Conservation (phyloP, 1,284 basidiomycete genomes). For the Apiotrichum siamense region DNA sequence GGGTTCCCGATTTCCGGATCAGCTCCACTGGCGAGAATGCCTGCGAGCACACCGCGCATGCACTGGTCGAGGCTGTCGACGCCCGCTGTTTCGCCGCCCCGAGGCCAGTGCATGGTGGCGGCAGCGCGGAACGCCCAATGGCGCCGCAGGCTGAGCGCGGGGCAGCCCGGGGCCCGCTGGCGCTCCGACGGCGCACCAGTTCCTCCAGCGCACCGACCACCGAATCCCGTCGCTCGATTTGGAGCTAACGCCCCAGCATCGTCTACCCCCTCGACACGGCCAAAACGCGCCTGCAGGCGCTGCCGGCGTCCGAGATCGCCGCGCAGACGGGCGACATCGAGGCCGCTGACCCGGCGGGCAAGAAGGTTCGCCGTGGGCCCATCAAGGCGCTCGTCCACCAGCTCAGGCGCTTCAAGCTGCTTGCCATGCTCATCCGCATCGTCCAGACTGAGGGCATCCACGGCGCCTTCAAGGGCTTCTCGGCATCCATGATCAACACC, state of each 20-base stretch:
- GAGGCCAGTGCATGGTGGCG: too few relatives aligned
- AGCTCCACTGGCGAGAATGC: too few relatives aligned
- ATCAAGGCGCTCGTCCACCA: slow-evolving; percentile 19
- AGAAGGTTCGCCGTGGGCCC: too few relatives aligned
- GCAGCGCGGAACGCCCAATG: too few relatives aligned
- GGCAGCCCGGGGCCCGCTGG: too few relatives aligned
- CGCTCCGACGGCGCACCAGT: neutral
- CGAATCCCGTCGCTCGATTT: neutral
- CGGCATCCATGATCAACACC: slow-evolving; percentile 97
- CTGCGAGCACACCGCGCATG: too few relatives aligned
- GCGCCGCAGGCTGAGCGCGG: too few relatives aligned
- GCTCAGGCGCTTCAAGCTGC: slow-evolving; percentile 49
- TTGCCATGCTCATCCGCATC: slow-evolving; percentile 62
- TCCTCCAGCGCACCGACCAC: neutral
- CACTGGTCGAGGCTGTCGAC: too few relatives aligned
- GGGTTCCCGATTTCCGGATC: too few relatives aligned
- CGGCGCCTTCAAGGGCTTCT: slow-evolving; percentile 88
- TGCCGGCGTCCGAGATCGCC: slow-evolving; percentile 19
- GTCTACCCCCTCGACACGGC: slow-evolving; percentile 95
- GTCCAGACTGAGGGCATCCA: slow-evolving; percentile 69
- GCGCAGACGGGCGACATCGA: slow-evolving; percentile 5
- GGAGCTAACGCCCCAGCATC: slow-evolving; percentile 52
- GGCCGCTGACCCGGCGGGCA: too few relatives aligned
- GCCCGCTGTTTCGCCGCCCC: too few relatives aligned
- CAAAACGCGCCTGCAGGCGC: slow-evolving; percentile 91